Conservation (phyloP, 2,329 filamentous ascomycete genomes). For the Ophiostoma ulmi region DNA sequence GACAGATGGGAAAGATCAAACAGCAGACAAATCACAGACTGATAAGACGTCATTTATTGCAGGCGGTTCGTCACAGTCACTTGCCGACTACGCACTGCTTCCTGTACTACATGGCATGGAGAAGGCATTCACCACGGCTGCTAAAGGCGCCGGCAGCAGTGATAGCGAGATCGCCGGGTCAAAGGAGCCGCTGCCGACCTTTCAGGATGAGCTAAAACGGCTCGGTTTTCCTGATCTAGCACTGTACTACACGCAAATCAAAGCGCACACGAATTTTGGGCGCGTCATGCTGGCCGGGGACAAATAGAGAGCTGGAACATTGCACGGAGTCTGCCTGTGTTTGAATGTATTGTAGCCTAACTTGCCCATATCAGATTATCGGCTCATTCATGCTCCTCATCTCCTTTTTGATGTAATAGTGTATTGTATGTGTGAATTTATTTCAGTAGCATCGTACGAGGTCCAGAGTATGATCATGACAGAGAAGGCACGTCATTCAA, state of each 20-base stretch:
- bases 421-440: neutral
- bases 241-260: conserved; percentile 36
- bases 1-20: neutral
- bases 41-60: conserved; percentile 39
- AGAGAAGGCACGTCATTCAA: neutral
- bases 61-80: conserved; percentile 35
- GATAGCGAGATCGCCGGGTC: conserved; percentile 21
- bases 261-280: conserved; percentile 12
- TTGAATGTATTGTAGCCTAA: neutral
- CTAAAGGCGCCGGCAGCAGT: neutral
- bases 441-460: neutral
- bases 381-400: neutral
- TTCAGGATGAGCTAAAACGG: conserved; percentile 29
- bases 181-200: conserved; percentile 15
- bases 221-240: conserved; percentile 33
- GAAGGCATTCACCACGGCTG: conserved; percentile 31
- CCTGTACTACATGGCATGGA: conserved; percentile 49
- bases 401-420: neutral
- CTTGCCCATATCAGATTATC: neutral
- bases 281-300: conserved; percentile 4
- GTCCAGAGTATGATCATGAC: neutral
- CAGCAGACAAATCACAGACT: neutral
- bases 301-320: neutral
- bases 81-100: conserved; percentile 56
- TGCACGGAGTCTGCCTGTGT: neutral